phyloP scores from a whole-genome alignment of 352 stramenopile species.

The Phytopythium oedochilum region DNA sequence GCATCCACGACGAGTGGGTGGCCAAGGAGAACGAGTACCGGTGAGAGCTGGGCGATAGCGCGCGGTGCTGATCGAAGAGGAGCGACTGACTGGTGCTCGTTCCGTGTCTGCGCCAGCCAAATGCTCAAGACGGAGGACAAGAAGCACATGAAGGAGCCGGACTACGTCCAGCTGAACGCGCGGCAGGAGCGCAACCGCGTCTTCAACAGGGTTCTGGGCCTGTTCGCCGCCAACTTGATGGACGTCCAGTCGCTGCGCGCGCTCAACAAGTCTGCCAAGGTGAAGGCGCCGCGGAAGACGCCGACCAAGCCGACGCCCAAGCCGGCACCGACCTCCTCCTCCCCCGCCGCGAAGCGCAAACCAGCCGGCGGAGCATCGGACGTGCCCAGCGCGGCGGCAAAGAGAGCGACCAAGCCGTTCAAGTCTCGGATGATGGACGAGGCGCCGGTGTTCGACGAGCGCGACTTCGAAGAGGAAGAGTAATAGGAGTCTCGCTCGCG shows the following conservation, averaged over 20 bases:
- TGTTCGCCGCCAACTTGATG: constrained; percentile 61
- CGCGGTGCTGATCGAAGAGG: neutral
- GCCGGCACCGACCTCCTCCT: constrained; percentile 3
- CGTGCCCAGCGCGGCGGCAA: constrained; percentile 18
- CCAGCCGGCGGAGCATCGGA: constrained; percentile 2
- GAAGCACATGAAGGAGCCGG: constrained; percentile 72
- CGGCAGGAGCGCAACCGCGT: constrained; percentile 84
- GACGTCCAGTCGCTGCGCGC: constrained; percentile 60
- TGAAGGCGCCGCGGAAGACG: constrained; percentile 48
- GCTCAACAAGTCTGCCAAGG: constrained; percentile 65
- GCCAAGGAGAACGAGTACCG: constrained; percentile 85
- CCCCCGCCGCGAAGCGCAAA: constrained; percentile 40
- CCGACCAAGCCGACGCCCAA: constrained; percentile 25
- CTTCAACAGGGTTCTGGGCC: constrained; percentile 63
- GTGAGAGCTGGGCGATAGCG: constrained; percentile 12
- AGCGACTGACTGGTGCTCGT: neutral
- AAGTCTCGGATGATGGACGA: constrained; percentile 82
- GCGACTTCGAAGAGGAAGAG: constrained; percentile 68
- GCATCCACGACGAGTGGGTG: constrained; percentile 73
- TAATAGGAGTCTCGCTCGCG: constrained; percentile 6
- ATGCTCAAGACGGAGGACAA: constrained; percentile 90
- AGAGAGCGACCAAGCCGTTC: constrained; percentile 66
- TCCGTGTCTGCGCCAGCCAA: constrained; percentile 30
- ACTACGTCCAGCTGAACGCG: constrained; percentile 66
- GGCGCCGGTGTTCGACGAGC: constrained; percentile 39